Percentiles rank a stretch among this genome's conserved stretches.
phyloP scores from a whole-genome alignment of 2,329 filamentous ascomycete species.

The Cryphonectria nitschkei region DNA sequence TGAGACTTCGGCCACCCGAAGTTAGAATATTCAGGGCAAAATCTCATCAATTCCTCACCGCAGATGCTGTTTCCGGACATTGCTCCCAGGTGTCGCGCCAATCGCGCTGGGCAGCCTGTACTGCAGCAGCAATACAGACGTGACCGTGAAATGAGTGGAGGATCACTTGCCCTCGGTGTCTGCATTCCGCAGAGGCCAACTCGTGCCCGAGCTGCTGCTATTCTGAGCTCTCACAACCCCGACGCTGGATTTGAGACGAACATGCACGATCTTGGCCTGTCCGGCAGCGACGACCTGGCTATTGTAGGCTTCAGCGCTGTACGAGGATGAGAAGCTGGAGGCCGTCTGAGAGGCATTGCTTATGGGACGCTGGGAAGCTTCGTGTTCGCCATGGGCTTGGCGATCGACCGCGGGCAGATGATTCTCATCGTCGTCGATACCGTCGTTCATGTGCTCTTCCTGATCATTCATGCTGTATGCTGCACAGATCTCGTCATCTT shows the following conservation, averaged over 20 bases:
- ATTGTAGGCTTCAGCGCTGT: neutral
- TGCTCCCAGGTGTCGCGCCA: neutral
- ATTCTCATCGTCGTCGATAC: neutral
- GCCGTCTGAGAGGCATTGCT: no score
- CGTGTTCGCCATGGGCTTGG: neutral
- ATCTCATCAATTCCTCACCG: neutral
- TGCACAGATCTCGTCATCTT: neutral
- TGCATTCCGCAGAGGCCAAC: neutral
- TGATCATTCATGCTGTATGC: neutral
- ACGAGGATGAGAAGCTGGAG: neutral
- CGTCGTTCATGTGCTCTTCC: neutral
- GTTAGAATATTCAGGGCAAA: no score
- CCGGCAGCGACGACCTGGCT: neutral
- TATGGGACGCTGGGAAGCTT: neutral
- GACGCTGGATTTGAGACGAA: neutral
- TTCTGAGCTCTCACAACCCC: neutral
- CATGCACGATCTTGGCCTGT: neutral
- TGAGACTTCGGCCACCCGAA: neutral
- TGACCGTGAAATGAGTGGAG: neutral
- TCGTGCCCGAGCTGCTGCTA: neutral
- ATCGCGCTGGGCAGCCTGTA: no score
- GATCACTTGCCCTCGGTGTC: no score
- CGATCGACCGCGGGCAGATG: neutral
- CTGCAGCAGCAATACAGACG: neutral
- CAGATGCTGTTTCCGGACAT: neutral